A percentile compares a stretch with the other conserved stretches of the same genome.
Evolutionary conservation across 2,329 filamentous ascomycete genomes (phyloP).

Genomic region (Lithohypha guttulata): DNA sequence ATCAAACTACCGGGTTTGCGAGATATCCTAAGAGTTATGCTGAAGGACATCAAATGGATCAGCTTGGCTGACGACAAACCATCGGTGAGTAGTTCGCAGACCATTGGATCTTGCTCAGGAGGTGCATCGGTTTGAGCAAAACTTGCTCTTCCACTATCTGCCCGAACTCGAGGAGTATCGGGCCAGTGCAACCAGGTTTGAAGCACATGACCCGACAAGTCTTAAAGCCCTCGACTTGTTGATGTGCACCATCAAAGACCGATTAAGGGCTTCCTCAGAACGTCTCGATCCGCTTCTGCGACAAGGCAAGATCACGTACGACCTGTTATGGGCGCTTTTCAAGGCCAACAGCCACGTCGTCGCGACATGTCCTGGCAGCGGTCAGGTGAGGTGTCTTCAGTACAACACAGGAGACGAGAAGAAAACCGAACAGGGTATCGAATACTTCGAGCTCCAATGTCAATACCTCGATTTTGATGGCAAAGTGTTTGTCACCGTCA

Average conservation of each 20-base stretch:
- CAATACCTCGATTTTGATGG: constrained; percentile 26
- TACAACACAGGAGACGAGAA: constrained; percentile 21
- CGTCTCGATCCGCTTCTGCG: constrained; percentile 24
- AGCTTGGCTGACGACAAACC: constrained; percentile 26
- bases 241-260: constrained; percentile 23
- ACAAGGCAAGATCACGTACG: constrained; percentile 26
- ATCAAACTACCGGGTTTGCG: constrained; percentile 27
- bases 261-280: constrained; percentile 14
- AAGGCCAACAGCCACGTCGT: constrained; percentile 25
- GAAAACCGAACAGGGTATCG: constrained; percentile 14
- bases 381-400: constrained; percentile 14
- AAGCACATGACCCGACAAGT: not conserved
- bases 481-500: constrained; percentile 21
- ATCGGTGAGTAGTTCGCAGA: constrained; percentile 19
- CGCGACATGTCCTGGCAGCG: constrained; percentile 16
- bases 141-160: constrained; percentile 22
- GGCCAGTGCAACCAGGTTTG: constrained; percentile 3
- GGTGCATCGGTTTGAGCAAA: constrained; percentile 13
- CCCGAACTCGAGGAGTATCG: constrained; percentile 17
- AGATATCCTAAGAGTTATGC: constrained; percentile 25
- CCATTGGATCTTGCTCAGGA: not conserved
- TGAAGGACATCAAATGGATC: constrained; percentile 25
- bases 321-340: constrained; percentile 29
- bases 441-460: constrained; percentile 23
- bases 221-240: constrained; percentile 21